Evolutionary conservation across 1,284 basidiomycete species (phyloP).

Genomic region (Irpex sp.): DNA sequence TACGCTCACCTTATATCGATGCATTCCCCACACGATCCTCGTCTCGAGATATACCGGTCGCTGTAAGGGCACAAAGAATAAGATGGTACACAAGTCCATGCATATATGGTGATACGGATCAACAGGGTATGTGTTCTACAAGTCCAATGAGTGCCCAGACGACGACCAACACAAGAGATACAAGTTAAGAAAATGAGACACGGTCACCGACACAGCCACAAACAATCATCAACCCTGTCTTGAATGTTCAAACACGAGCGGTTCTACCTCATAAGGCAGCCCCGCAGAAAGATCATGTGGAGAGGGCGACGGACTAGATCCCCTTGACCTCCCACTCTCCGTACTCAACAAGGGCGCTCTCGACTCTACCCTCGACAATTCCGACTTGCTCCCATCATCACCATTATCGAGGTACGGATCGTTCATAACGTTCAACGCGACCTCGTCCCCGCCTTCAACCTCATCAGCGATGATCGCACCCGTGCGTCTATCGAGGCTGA

Average conservation of each 20-base stretch:
- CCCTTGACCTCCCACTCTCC: neutral
- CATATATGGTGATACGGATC: too few species aligned
- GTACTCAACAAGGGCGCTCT: neutral
- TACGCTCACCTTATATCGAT: too few species aligned
- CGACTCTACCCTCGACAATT: neutral
- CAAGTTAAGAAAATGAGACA: neutral
- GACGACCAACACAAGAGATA: neutral
- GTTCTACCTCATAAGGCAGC: conserved; percentile 8
- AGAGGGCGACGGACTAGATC: neutral
- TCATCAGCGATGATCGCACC: conserved; percentile 61
- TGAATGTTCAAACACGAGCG: neutral
- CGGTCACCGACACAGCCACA: neutral
- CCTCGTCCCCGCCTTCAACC: conserved; percentile 1
- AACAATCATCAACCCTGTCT: neutral
- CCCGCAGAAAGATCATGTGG: neutral
- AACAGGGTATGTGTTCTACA: neutral
- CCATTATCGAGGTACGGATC: neutral
- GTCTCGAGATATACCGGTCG: neutral
- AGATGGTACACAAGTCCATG: neutral
- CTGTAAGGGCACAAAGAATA: neutral
- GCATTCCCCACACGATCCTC: neutral
- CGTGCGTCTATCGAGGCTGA: conserved; percentile 53
- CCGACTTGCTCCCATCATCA: neutral
- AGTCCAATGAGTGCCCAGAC: neutral
- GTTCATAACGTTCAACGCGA: neutral